Percentiles rank a stretch among this genome's conserved stretches.
Conservation (phyloP, 2,329 filamentous ascomycete species). For the Chaetothyriales sp. region DNA sequence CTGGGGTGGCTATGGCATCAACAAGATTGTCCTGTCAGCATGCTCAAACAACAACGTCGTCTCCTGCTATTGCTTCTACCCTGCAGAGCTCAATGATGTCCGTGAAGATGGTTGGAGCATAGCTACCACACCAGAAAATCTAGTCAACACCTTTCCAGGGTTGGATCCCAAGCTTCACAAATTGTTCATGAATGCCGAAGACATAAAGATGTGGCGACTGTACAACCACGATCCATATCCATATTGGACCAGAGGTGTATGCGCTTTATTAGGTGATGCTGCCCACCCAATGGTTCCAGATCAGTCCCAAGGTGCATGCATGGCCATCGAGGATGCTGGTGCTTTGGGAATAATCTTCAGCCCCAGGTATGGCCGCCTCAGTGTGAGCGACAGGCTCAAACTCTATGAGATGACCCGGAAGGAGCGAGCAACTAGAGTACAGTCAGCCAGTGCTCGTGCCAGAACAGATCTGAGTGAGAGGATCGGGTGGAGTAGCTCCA, state of each 20-base stretch:
- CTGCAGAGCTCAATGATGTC: constrained; percentile 13
- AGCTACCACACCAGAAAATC: constrained; percentile 4
- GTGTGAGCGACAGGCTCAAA: constrained; percentile 14
- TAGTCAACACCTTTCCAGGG: constrained; percentile 9
- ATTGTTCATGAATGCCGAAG: constrained; percentile 9
- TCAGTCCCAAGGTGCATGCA: constrained; percentile 25
- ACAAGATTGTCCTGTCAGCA: constrained; percentile 30
- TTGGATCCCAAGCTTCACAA: constrained; percentile 6
- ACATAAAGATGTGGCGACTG: constrained; percentile 14
- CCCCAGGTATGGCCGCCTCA: constrained; percentile 10
- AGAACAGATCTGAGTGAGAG: constrained; percentile 21
- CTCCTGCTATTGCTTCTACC: constrained; percentile 30
- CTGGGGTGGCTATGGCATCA: constrained; percentile 26
- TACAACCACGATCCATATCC: constrained; percentile 12
- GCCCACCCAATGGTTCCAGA: constrained; percentile 25
- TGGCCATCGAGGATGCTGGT: constrained; percentile 30
- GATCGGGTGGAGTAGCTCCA: constrained; percentile 21
- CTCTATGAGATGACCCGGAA: constrained; percentile 23
- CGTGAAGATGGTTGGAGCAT: constrained; percentile 15
- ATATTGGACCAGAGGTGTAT: constrained; percentile 19
- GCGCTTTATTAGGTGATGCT: constrained; percentile 22
- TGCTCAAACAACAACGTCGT: constrained; percentile 27
- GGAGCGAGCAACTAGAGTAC: constrained; percentile 20
- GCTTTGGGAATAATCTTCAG: constrained; percentile 27
- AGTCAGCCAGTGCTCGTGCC: constrained; percentile 19